Evolutionary conservation across 2,329 filamentous ascomycete genomes (phyloP).

Genomic region (Ascomycota sp.): DNA sequence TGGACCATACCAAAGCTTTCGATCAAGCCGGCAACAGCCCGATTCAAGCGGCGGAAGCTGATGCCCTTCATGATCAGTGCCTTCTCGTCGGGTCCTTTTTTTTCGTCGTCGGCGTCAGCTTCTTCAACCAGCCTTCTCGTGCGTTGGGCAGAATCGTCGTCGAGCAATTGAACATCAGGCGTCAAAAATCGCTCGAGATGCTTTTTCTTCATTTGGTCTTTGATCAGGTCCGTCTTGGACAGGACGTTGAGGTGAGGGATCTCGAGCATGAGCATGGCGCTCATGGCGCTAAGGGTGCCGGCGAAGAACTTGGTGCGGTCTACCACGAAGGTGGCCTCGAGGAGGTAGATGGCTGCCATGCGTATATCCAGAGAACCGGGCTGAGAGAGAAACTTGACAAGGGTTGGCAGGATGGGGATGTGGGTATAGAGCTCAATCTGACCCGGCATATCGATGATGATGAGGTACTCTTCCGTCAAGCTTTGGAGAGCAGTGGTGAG

Average conservation of each 20-base stretch:
- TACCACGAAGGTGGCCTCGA: constrained; percentile 88
- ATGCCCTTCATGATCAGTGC: constrained; percentile 59
- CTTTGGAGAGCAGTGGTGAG: constrained; percentile 67
- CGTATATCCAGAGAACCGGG: constrained; percentile 70
- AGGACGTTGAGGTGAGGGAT: constrained; percentile 91
- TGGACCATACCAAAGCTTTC: constrained; percentile 98
- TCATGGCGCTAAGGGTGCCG: constrained; percentile 90
- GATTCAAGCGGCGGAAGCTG: constrained; percentile 67
- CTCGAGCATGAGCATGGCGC: constrained; percentile 96
- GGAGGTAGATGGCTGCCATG: constrained; percentile 80
- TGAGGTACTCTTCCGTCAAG: constrained; percentile 84
- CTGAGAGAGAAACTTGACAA: constrained; percentile 64
- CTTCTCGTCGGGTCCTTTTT: constrained; percentile 40
- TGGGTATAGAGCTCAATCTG: constrained; percentile 98
- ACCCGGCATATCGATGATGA: constrained; percentile 96
- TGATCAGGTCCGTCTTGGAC: constrained; percentile 94
- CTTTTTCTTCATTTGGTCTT: constrained; percentile 68
- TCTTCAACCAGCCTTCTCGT: constrained; percentile 16
- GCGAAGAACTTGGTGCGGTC: constrained; percentile 96
- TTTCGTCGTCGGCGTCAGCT: constrained; percentile 29
- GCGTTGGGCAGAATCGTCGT: constrained; percentile 50
- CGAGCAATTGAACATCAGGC: constrained; percentile 62
- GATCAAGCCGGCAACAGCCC: constrained; percentile 74
- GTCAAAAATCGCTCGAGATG: constrained; percentile 82
- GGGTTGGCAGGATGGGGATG: constrained; percentile 70